phyloP scores from a whole-genome alignment of 1,139 yeast species.

The Pichia sp. region DNA sequence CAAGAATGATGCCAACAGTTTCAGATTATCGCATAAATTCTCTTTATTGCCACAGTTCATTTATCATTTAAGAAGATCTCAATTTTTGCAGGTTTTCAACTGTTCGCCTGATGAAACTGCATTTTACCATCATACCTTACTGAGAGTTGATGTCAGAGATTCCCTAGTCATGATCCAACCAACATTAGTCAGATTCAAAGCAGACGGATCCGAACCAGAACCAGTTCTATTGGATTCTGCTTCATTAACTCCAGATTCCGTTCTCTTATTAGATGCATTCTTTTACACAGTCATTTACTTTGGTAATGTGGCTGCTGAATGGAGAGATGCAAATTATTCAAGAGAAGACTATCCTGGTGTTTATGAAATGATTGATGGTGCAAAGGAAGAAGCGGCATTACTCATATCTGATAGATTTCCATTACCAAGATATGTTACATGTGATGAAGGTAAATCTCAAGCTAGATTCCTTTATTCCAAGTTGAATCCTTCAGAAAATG shows the following conservation, averaged over 20 bases:
- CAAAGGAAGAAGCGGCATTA: constrained; percentile 88
- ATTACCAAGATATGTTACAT: constrained; percentile 90
- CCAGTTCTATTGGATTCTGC: constrained; percentile 94
- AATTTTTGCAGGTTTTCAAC: constrained; percentile 91
- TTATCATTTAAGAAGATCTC: constrained; percentile 93
- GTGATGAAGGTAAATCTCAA: constrained; percentile 97
- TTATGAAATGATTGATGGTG: constrained; percentile 78
- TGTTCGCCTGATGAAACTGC: constrained; percentile 99
- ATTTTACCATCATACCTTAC: constrained; percentile 85
- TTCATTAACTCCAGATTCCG: constrained; percentile 83
- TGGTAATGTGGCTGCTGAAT: constrained; percentile 89
- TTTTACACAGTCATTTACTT: constrained; percentile 94
- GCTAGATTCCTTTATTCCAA: constrained; percentile 93
- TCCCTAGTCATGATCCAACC: constrained; percentile 98
- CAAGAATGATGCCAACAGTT: constrained; percentile 67
- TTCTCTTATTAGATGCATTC: constrained; percentile 84
- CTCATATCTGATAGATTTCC: constrained; percentile 92
- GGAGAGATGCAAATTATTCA: constrained; percentile 96
- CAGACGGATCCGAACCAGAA: constrained; percentile 73
- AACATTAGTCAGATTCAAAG: constrained; percentile 78
- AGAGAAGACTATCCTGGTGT: constrained; percentile 86
- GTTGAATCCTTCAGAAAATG: constrained; percentile 84
- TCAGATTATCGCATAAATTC: constrained; percentile 70
- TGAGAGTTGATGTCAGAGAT: constrained; percentile 86
- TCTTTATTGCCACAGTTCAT: constrained; percentile 91